phyloP scores from a whole-genome alignment of 2,329 filamentous ascomycete species.

The Colletotrichum musae region DNA sequence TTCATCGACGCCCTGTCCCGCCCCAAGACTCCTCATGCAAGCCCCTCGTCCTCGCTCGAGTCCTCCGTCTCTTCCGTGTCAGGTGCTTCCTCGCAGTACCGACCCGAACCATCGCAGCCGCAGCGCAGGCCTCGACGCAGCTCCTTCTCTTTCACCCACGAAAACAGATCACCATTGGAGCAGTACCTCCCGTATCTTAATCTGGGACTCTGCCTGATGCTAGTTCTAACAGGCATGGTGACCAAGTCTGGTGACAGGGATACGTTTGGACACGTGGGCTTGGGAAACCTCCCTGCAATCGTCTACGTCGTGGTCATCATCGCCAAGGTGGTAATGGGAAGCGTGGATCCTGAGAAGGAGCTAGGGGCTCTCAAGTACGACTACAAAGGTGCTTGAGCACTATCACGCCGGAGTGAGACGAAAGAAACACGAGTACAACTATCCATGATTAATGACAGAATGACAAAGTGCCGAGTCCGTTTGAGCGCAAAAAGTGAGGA shows the following conservation, averaged over 20 bases:
- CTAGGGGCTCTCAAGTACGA: conserved; percentile 74
- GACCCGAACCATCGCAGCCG: conserved; percentile 10
- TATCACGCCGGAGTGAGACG: not conserved
- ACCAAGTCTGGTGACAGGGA: conserved; percentile 47
- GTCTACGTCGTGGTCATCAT: conserved; percentile 74
- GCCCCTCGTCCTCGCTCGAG: conserved; percentile 29
- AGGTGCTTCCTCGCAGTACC: conserved; percentile 21
- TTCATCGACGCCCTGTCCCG: conserved; percentile 61
- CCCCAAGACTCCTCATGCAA: conserved; percentile 43
- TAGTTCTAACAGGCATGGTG: conserved; percentile 62
- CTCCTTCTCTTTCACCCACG: conserved; percentile 42
- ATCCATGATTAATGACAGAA: conserved; percentile 36
- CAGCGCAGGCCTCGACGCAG: conserved; percentile 37
- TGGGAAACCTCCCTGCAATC: conserved; percentile 67
- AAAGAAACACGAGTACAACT: not conserved
- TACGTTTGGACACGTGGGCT: conserved; percentile 56
- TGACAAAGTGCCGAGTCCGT: conserved; percentile 4
- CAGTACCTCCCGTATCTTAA: conserved; percentile 74
- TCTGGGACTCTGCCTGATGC: conserved; percentile 66
- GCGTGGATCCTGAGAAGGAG: conserved; percentile 78
- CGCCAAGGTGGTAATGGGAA: conserved; percentile 76
- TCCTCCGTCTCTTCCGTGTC: conserved; percentile 33
- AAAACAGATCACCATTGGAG: conserved; percentile 63
- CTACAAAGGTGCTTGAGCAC: conserved; percentile 74
- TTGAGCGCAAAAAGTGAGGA: not conserved